Evolutionary conservation across 2,329 filamentous ascomycete species (phyloP), one percentile per base, ranked within the genome.

Genomic region (Tolypocladium cylindrosporum): DNA sequence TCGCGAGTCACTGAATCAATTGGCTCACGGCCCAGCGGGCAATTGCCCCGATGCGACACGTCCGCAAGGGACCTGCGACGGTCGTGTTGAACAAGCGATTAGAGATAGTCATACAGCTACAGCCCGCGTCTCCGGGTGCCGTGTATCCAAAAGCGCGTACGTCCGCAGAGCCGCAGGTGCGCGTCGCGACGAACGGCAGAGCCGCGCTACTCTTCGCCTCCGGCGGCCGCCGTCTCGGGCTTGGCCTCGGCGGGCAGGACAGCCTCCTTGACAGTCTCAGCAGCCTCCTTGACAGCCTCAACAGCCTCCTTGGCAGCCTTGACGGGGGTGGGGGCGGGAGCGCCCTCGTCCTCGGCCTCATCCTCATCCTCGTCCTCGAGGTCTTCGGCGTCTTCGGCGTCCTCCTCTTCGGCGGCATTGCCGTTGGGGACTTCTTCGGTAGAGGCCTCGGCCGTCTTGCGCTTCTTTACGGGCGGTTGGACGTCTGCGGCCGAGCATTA

Each of bases 401-500:
- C 73, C 5, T 65, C 68, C 1, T 68, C 70, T 24, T 65, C 69
- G 27, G 65, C 67, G n/a, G 66, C 72, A 19, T 73, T 65, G 60
- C 72, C 72, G 61, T 73, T 72, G 51, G 66, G 59, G 16, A 63
- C 66, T 50, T 66, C 67, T 53, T 67, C 67, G 24, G 61, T 67
- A 27, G 67, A 64, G 34, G 68, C 68, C 31, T 70, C 65, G 58
- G 64, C 69, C 34, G 76, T 79, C 75, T 79, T 81, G 64, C 73
- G 74, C 71, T 79, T 80, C 73, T 81, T 81, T 58, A 74, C 75
- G 42, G 79, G 79, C 54, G 76, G 77, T 56, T 73, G 72, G 60
- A 72, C 68, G 56, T 69, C 71, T 75, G 61, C 11, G 36, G 2
- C 13, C 14, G 24, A 24, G 42, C 53, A 21, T 52, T 21, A 52